Percentiles rank a stretch among this genome's conserved stretches.
phyloP scores from a whole-genome alignment of 176 grass and related monocot species.

The Triticum aestivum region IWGSC_CS_RefSeq_v2.1 NC_057813.1:440369857-440370356 shows the following conservation, averaged over 20 bases:
- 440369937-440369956: background rate
- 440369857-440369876: constrained; percentile 5
- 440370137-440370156: background rate
- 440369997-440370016: background rate
- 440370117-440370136: background rate
- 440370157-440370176: background rate
- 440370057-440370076: background rate
- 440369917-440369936: background rate
- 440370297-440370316: background rate
- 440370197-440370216: background rate
- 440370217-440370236: background rate
- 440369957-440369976: background rate
- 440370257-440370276: background rate
- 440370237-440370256: background rate
- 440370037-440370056: constrained; percentile 5
- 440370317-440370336: background rate
- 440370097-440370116: background rate
- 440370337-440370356: background rate
- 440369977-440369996: constrained; percentile 4
- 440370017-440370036: background rate
- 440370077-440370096: background rate
- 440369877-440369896: background rate
- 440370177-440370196: background rate
- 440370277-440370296: background rate
- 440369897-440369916: background rate